phyloP scores from a whole-genome alignment of 306 rosid species.

The Cucumis sativus region Cucumber_9930_V3 NC_026659.2:25044501-25045000 shows the following conservation, averaged over 20 bases:
- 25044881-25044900: slow-evolving; percentile 99
- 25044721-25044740: background rate
- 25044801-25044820: slow-evolving; percentile 6
- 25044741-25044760: background rate
- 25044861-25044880: slow-evolving; percentile 95
- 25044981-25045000: slow-evolving; percentile 94
- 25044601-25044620: slow-evolving; percentile 93
- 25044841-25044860: slow-evolving; percentile 99
- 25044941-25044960: slow-evolving; percentile 89
- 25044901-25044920: slow-evolving; percentile 97
- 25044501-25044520: slow-evolving; percentile 43
- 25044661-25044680: background rate
- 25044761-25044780: background rate
- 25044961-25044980: slow-evolving; percentile 99
- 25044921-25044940: slow-evolving; percentile 87
- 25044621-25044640: slow-evolving; percentile 71
- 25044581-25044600: slow-evolving; percentile 99
- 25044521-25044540: slow-evolving; percentile 94
- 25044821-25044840: slow-evolving; percentile 55
- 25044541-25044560: slow-evolving; percentile 89
- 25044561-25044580: slow-evolving; percentile 93
- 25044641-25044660: slow-evolving; percentile 85
- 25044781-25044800: background rate
- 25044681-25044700: background rate
- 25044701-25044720: background rate